Percentiles rank a stretch among this genome's conserved stretches.
These are phyloP conservation scores for Xylaria digitata DNA, from an alignment of 2,329 filamentous ascomycete species.

Conservation along the genomic window DNA sequence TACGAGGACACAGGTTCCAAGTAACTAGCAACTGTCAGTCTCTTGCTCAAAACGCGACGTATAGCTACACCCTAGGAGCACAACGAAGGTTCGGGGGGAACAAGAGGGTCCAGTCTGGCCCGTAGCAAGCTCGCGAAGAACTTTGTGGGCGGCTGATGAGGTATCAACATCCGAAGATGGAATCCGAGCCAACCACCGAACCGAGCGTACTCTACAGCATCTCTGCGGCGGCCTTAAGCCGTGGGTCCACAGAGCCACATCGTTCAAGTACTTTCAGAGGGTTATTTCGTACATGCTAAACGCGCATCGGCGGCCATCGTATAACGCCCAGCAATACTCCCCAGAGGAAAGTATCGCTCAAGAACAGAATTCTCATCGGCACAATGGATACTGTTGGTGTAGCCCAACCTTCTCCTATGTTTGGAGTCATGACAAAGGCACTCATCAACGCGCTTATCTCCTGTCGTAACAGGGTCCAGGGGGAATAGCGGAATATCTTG, in stretches of 20 bases:
- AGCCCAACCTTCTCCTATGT: conserved; percentile 8
- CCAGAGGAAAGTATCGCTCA: background rate
- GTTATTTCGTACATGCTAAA: background rate
- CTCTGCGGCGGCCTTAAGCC: background rate
- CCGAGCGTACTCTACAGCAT: conserved; percentile 10
- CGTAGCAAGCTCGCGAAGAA: too few species aligned
- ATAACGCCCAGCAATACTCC: background rate
- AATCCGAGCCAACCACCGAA: conserved; percentile 7
- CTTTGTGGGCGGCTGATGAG: conserved; percentile 2
- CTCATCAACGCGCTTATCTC: conserved; percentile 11
- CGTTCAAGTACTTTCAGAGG: background rate
- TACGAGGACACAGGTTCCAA: conserved; percentile 7
- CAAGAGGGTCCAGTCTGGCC: background rate
- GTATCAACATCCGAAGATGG: conserved; percentile 9
- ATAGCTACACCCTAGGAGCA: background rate
- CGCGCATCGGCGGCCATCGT: conserved; percentile 11
- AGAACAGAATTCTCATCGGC: conserved; percentile 9
- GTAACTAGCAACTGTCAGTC: conserved; percentile 3
- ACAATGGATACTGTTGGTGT: background rate
- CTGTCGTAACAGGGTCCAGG: conserved; percentile 8
- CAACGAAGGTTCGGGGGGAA: background rate
- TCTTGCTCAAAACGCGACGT: background rate
- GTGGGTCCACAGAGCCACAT: background rate
- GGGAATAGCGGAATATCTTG: conserved; percentile 19
- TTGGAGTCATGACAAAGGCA: conserved; percentile 13